A percentile compares a stretch with the other conserved stretches of the same genome.
Evolutionary conservation across 768 basidiomycete species (phyloP).

Genomic region (Suillus luteus): DNA sequence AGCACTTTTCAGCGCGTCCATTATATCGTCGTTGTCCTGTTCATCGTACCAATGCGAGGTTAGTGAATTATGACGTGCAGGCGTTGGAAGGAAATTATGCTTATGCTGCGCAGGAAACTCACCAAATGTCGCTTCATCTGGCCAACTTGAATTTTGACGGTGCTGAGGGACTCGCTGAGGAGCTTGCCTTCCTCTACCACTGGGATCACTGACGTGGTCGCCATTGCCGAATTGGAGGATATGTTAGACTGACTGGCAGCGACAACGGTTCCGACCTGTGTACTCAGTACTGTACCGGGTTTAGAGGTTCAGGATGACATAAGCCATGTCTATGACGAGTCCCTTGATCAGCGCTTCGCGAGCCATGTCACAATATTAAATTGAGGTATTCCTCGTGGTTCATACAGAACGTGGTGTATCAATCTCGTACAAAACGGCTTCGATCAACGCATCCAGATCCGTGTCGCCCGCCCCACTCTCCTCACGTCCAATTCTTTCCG

Average conservation of each 20-base stretch:
- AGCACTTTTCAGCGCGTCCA: conserved; percentile 98
- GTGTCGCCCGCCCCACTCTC: conserved; percentile 1
- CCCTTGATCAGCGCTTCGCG: background rate
- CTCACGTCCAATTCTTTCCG: background rate
- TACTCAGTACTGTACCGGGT: background rate
- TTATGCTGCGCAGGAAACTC: conserved; percentile 30
- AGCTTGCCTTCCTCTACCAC: conserved; percentile 79
- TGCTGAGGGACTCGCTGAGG: conserved; percentile 80
- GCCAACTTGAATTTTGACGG: conserved; percentile 88
- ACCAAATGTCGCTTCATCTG: conserved; percentile 96
- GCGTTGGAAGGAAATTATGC: background rate
- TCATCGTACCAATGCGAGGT: background rate
- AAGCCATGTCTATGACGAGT: background rate
- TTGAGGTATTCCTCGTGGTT: background rate
- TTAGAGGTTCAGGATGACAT: background rate
- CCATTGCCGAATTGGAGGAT: conserved; percentile 5
- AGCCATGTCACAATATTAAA: background rate
- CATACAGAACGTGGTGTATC: background rate
- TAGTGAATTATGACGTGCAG: background rate
- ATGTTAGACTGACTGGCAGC: background rate
- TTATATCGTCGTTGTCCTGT: conserved; percentile 93
- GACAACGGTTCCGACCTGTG: background rate
- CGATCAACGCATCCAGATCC: conserved; percentile 8
- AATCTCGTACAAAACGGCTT: background rate
- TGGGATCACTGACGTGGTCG: conserved; percentile 30